Evolutionary conservation across 2,329 filamentous ascomycete species (phyloP).

Genomic region (Alternaria brassicae): DNA sequence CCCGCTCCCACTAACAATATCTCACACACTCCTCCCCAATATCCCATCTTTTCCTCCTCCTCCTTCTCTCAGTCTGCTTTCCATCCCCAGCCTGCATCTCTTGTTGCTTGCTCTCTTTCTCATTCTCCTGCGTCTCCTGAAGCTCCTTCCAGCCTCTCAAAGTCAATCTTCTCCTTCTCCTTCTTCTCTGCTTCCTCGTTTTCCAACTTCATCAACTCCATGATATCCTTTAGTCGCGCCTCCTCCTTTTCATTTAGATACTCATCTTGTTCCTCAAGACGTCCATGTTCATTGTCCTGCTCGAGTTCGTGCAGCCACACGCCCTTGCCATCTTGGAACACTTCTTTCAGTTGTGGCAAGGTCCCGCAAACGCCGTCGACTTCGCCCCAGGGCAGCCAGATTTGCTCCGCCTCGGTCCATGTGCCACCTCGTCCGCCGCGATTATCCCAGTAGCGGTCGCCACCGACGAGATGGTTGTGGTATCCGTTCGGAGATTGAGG

Average conservation of each 20-base stretch:
- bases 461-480: constrained; percentile 55
- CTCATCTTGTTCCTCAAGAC: constrained; percentile 24
- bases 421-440: constrained; percentile 62
- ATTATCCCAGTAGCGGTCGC: constrained; percentile 57
- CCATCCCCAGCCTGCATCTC: neutral
- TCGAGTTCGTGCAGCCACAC: constrained; percentile 47
- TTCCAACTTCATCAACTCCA: constrained; percentile 26
- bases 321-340: constrained; percentile 59
- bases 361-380: constrained; percentile 50
- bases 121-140: neutral
- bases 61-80: neutral
- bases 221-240: constrained; percentile 17
- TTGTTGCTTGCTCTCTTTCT: neutral
- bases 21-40: neutral
- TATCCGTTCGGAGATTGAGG: constrained; percentile 54
- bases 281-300: constrained; percentile 19
- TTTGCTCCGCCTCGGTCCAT: constrained; percentile 58
- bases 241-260: constrained; percentile 19
- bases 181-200: constrained; percentile 19
- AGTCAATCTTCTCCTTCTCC: constrained; percentile 6
- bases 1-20: constrained; percentile 1
- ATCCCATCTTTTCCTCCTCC: constrained; percentile 2
- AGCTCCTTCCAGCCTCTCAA: neutral
- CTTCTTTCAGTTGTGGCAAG: constrained; percentile 49
- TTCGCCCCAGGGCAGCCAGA: constrained; percentile 59